Percentiles rank a stretch among this genome's conserved stretches.
Conservation (phyloP, 2,329 filamentous ascomycete genomes). For the Colletotrichum tamarilloi region DNA sequence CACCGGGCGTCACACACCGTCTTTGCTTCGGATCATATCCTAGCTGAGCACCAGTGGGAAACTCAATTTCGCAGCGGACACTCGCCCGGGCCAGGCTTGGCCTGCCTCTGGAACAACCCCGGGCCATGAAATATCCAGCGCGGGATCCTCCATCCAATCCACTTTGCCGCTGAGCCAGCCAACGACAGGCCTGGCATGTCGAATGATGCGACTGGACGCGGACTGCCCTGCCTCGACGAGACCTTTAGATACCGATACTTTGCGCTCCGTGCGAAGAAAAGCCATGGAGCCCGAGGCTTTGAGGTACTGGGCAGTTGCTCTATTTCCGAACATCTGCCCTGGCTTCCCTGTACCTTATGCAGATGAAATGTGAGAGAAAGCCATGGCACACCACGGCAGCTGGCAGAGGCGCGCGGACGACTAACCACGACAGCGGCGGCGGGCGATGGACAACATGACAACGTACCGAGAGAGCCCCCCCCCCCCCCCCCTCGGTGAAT, state of each 20-base stretch:
- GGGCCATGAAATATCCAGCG: slow-evolving; percentile 14
- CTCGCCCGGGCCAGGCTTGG: slow-evolving; percentile 27
- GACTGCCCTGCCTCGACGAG: neutral
- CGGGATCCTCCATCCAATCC: slow-evolving; percentile 34
- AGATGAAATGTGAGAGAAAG: neutral
- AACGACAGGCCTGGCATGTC: slow-evolving; percentile 27
- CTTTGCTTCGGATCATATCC: slow-evolving; percentile 33
- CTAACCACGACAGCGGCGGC: neutral
- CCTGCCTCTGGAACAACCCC: slow-evolving; percentile 30
- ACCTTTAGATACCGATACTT: slow-evolving; percentile 12
- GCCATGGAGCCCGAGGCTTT: neutral
- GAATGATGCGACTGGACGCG: slow-evolving; percentile 30
- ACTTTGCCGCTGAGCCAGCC: slow-evolving; percentile 28
- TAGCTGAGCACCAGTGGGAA: slow-evolving; percentile 31
- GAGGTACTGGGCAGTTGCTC: neutral
- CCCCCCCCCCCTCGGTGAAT: neutral
- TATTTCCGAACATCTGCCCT: neutral
- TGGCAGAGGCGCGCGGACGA: too few species aligned
- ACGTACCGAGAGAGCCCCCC: neutral
- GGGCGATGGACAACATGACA: neutral
- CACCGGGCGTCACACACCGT: slow-evolving; percentile 12
- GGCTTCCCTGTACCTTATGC: neutral
- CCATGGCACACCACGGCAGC: neutral
- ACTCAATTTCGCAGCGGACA: slow-evolving; percentile 35
- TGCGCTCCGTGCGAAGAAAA: slow-evolving; percentile 24